A percentile compares a stretch with the other conserved stretches of the same genome.
Conservation (phyloP, 2,329 filamentous ascomycete species). For the Lachnellula willkommii region DNA sequence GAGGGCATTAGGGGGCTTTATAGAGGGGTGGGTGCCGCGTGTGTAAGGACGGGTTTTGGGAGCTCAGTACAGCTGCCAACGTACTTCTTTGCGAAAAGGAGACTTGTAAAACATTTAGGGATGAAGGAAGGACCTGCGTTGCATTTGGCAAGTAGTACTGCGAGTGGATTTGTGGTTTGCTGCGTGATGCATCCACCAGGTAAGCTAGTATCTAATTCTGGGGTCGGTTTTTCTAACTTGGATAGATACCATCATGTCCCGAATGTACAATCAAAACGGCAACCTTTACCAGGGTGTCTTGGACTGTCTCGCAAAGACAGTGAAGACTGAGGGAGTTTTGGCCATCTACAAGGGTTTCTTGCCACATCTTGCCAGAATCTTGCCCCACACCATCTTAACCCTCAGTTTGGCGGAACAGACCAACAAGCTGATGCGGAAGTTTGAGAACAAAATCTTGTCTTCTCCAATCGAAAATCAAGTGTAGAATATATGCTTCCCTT, state of each 20-base stretch:
- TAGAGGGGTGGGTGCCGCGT: slow-evolving; percentile 83
- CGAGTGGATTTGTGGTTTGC: slow-evolving; percentile 93
- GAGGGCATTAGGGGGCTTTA: slow-evolving; percentile 83
- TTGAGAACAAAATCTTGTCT: slow-evolving; percentile 59
- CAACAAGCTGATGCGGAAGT: slow-evolving; percentile 78
- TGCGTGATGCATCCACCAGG: slow-evolving; percentile 96
- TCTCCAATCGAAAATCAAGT: slow-evolving; percentile 28
- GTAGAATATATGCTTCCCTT: slow-evolving; percentile 7
- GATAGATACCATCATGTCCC: slow-evolving; percentile 91
- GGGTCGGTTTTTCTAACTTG: slow-evolving; percentile 9
- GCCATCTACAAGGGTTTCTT: slow-evolving; percentile 98
- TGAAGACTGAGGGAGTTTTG: slow-evolving; percentile 83
- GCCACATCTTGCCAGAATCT: slow-evolving; percentile 85
- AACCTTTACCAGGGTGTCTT: slow-evolving; percentile 93
- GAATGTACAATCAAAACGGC: slow-evolving; percentile 97
- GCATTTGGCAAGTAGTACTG: slow-evolving; percentile 82
- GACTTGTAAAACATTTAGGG: slow-evolving; percentile 72
- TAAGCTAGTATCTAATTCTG: slow-evolving; percentile 36
- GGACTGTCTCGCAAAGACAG: slow-evolving; percentile 85
- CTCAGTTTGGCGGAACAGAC: slow-evolving; percentile 94
- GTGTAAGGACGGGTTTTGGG: slow-evolving; percentile 93
- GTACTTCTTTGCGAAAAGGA: slow-evolving; percentile 94
- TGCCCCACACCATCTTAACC: slow-evolving; percentile 93
- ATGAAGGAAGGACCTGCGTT: slow-evolving; percentile 88
- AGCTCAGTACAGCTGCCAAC: slow-evolving; percentile 95